Conservation (phyloP, 495 filamentous ascomycete genomes). For the Bathelium albidoporum region DNA sequence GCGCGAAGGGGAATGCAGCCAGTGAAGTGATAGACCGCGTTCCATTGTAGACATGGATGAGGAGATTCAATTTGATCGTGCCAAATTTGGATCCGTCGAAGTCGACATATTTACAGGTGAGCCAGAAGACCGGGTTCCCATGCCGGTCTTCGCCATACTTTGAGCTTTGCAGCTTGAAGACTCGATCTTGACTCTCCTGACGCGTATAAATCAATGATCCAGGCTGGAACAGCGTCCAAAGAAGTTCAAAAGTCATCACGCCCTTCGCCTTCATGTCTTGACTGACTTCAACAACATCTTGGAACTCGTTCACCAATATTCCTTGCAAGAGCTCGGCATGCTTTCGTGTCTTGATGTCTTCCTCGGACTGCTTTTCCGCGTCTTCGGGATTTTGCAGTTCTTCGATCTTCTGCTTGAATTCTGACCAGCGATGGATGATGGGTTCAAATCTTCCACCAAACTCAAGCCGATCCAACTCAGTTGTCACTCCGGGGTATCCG, state of each 20-base stretch:
- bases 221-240: conserved; percentile 48
- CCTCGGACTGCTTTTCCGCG: background rate
- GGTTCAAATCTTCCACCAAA: conserved; percentile 52
- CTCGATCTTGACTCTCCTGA: conserved; percentile 31
- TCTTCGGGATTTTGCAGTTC: conserved; percentile 40
- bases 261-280: conserved; percentile 47
- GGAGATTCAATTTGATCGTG: conserved; percentile 31
- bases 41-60: conserved; percentile 44
- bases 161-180: conserved; percentile 29
- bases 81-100: conserved; percentile 53
- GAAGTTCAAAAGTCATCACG: conserved; percentile 49
- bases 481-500: conserved; percentile 55
- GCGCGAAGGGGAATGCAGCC: conserved; percentile 45
- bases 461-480: conserved; percentile 47
- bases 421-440: conserved; percentile 57
- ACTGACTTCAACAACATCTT: conserved; percentile 43
- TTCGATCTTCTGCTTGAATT: conserved; percentile 38
- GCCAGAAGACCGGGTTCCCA: conserved; percentile 25
- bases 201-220: conserved; percentile 33
- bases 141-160: conserved; percentile 27
- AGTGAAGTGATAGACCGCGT: conserved; percentile 47
- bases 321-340: conserved; percentile 49
- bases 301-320: conserved; percentile 49
- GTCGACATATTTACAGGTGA: conserved; percentile 42
- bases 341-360: conserved; percentile 20